phyloP scores from a whole-genome alignment of 116 monocot genomes.

The Posidonia oceanica region DNA sequence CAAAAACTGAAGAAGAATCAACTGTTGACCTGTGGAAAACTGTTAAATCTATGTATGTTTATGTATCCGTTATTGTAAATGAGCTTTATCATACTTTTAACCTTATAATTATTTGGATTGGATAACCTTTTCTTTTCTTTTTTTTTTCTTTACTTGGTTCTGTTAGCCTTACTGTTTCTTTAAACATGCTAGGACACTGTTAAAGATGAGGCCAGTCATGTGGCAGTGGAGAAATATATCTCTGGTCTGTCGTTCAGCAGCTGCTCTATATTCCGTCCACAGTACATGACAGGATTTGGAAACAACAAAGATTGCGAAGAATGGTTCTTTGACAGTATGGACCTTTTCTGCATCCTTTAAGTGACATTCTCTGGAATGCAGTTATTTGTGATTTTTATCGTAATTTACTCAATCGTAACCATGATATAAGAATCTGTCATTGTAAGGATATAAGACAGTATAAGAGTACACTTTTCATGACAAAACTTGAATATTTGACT shows the following conservation, averaged over 20 bases:
- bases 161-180: neutral
- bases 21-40: no score
- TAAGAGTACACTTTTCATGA: neutral
- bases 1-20: no score
- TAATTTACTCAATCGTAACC: no score
- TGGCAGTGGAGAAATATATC: conserved; percentile 79
- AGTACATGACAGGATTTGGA: conserved; percentile 96
- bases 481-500: neutral
- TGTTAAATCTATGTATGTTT: no score
- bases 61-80: no score
- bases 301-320: conserved; percentile 99
- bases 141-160: neutral
- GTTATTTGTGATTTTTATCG: no score
- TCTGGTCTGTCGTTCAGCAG: conserved; percentile 48
- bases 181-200: conserved; percentile 50
- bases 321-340: conserved; percentile 96
- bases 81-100: no score
- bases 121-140: neutral
- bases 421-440: neutral
- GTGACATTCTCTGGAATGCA: neutral
- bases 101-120: no score
- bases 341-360: neutral
- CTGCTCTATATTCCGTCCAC: conserved; percentile 86
- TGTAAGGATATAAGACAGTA: no score
- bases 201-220: conserved; percentile 79